Conservation (phyloP, 371 early-diverging fungal genomes). For the Enterocytospora artemiae region DNA sequence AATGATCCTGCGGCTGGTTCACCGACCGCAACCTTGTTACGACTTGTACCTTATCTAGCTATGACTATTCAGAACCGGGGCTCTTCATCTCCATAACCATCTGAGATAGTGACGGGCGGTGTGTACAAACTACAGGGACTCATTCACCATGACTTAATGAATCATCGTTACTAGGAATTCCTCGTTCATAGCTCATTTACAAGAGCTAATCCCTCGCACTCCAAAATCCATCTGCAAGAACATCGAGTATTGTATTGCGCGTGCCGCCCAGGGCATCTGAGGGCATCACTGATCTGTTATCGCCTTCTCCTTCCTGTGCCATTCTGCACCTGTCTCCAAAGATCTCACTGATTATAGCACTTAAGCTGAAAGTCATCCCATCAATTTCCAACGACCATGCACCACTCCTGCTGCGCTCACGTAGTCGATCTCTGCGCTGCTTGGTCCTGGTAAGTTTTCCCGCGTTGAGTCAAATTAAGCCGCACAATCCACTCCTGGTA, state of each 20-base stretch:
- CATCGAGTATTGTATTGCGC: conserved; percentile 65
- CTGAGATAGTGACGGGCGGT: conserved; percentile 49
- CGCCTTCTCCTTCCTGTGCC: conserved; percentile 62
- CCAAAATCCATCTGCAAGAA: conserved; percentile 62
- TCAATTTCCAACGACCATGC: conserved; percentile 60
- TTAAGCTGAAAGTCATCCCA: conserved; percentile 64
- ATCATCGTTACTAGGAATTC: conserved; percentile 64
- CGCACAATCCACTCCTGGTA: conserved; percentile 47
- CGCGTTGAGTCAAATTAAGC: conserved; percentile 49
- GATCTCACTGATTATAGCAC: conserved; percentile 65
- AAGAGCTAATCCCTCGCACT: conserved; percentile 63
- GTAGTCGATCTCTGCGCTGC: conserved; percentile 58
- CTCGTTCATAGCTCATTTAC: conserved; percentile 62
- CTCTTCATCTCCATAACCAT: conserved; percentile 19
- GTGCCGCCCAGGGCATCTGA: conserved; percentile 65
- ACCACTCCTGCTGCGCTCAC: conserved; percentile 58
- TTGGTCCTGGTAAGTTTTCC: conserved; percentile 60
- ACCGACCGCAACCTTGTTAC: conserved; percentile 67
- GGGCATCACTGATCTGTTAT: conserved; percentile 68
- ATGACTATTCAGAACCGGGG: conserved; percentile 59
- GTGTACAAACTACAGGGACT: conserved; percentile 57
- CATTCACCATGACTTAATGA: conserved; percentile 62
- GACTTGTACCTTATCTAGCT: conserved; percentile 68
- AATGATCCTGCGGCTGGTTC: conserved; percentile 59
- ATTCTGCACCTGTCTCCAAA: conserved; percentile 58